phyloP scores from a whole-genome alignment of 2,329 filamentous ascomycete genomes.

The Stemphylium beticola region DNA sequence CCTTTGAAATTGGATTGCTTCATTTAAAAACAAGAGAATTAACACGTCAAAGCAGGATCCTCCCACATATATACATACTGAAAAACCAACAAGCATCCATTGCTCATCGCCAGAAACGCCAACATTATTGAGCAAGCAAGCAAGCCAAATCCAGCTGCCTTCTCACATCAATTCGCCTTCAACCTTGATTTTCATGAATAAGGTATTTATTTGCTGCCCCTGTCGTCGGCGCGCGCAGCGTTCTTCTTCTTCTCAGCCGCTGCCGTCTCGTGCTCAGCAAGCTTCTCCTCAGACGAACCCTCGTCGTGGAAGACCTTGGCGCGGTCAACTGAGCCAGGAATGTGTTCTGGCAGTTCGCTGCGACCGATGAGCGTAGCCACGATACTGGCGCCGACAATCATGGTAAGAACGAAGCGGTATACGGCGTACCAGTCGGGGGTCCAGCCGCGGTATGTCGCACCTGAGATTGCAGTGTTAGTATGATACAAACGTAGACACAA shows the following conservation, averaged over 20 bases:
- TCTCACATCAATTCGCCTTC: neutral
- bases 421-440: slow-evolving; percentile 84
- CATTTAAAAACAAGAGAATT: neutral
- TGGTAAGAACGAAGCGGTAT: slow-evolving; percentile 92
- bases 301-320: slow-evolving; percentile 56
- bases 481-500: neutral
- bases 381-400: slow-evolving; percentile 83
- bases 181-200: too few species aligned
- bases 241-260: slow-evolving; percentile 29
- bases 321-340: slow-evolving; percentile 52
- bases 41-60: neutral
- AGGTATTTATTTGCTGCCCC: slow-evolving; percentile 11
- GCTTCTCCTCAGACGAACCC: slow-evolving; percentile 30
- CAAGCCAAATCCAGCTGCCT: neutral
- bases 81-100: neutral
- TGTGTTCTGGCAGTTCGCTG: slow-evolving; percentile 71
- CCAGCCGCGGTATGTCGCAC: slow-evolving; percentile 76
- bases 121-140: neutral
- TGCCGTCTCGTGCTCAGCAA: slow-evolving; percentile 42
- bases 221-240: slow-evolving; percentile 27
- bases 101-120: slow-evolving; percentile 2
- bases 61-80: neutral
- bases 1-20: neutral
- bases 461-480: slow-evolving; percentile 1
- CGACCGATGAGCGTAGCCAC: slow-evolving; percentile 81